phyloP scores from a whole-genome alignment of 306 rosid species.

The Leucaena leucocephala region DNA sequence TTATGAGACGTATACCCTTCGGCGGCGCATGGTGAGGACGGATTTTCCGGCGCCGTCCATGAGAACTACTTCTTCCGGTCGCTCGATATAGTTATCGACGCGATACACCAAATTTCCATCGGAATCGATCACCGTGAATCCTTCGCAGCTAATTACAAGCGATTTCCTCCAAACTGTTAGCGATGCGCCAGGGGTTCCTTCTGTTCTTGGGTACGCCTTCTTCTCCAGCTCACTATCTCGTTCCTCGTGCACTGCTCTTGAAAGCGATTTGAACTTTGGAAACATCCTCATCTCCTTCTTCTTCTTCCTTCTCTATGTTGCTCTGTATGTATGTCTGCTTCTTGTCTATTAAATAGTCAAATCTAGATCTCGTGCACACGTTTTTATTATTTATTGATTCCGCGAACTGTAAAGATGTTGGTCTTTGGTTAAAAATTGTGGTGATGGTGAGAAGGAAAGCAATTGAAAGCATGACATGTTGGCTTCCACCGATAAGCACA shows the following conservation, averaged over 20 bases:
- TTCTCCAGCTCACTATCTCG: conserved; percentile 31
- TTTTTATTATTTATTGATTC: neutral
- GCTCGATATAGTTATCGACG: conserved; percentile 71
- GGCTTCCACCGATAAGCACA: conserved; percentile 2
- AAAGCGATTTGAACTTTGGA: conserved; percentile 52
- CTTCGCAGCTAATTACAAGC: conserved; percentile 66
- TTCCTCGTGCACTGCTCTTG: conserved; percentile 68
- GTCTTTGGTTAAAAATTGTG: neutral
- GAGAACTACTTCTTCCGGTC: conserved; percentile 68
- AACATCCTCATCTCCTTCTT: conserved; percentile 44
- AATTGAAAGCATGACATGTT: conserved; percentile 20
- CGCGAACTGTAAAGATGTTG: neutral
- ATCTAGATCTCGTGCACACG: neutral
- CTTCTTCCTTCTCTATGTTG: neutral
- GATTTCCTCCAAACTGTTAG: conserved; percentile 90
- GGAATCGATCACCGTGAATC: conserved; percentile 84
- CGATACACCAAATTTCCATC: conserved; percentile 73
- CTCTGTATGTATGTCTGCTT: neutral
- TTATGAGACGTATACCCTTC: conserved; percentile 46
- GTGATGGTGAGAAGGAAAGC: conserved; percentile 19
- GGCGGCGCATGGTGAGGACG: conserved; percentile 68
- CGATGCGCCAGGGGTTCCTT: conserved; percentile 34
- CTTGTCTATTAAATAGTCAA: neutral
- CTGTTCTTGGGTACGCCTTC: conserved; percentile 25
- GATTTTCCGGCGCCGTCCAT: conserved; percentile 84